phyloP scores from a whole-genome alignment of 352 stramenopile genomes.

The Aphanomyces astaci region DNA sequence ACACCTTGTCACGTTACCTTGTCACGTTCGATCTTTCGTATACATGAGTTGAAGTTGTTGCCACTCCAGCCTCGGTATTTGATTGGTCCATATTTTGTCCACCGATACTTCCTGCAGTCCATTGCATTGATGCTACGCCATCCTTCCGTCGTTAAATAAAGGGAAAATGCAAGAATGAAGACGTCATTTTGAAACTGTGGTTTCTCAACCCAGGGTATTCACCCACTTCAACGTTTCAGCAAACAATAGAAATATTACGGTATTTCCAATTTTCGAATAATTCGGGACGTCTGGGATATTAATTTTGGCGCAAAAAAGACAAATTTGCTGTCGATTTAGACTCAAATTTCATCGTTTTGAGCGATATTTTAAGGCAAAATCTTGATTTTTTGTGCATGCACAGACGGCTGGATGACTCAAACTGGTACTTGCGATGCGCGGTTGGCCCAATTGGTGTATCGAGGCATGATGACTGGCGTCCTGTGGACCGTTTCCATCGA shows the following conservation, averaged over 20 bases:
- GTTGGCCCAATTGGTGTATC: conserved; percentile 34
- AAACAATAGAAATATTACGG: no score
- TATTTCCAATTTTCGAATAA: no score
- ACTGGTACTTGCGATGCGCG: conserved; percentile 4
- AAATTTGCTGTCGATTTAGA: no score
- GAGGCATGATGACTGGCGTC: conserved; percentile 51
- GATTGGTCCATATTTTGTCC: background rate
- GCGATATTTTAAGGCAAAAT: no score
- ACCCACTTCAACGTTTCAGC: no score
- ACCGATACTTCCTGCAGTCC: background rate
- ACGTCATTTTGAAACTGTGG: background rate
- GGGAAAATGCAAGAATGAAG: background rate
- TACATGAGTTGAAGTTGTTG: conserved; percentile 10
- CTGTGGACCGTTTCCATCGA: conserved; percentile 75
- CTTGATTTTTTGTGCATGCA: no score
- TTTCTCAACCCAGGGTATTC: no score
- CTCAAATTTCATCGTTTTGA: no score
- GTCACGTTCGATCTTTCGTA: no score
- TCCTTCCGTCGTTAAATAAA: background rate
- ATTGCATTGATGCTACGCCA: no score
- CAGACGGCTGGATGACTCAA: background rate
- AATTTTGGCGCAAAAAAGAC: no score
- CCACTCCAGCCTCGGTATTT: background rate
- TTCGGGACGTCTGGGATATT: no score
- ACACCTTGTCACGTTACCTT: background rate